Percentiles rank a stretch among this genome's conserved stretches.
These are phyloP conservation scores for Paracoccidioides brasiliensis DNA, from an alignment of 2,329 filamentous ascomycete genomes.

Conservation along the genomic window DNA sequence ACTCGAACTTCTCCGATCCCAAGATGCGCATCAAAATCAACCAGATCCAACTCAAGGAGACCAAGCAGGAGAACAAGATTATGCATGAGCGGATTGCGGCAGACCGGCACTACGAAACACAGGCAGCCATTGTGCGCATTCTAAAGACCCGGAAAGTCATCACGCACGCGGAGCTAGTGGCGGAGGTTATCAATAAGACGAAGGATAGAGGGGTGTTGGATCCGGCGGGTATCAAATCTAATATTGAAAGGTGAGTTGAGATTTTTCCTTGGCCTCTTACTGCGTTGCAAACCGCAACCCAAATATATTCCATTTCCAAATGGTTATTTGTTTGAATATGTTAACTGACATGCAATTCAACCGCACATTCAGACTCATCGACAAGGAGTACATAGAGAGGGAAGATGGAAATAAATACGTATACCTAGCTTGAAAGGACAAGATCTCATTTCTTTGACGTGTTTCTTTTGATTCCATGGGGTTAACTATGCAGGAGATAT, in stretches of 20 bases:
- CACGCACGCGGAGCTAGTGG: conserved; percentile 72
- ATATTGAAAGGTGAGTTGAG: conserved; percentile 72
- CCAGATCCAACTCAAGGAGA: conserved; percentile 94
- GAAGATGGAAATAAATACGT: conserved; percentile 56
- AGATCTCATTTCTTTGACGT: background rate
- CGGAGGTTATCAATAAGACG: conserved; percentile 85
- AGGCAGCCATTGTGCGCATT: conserved; percentile 90
- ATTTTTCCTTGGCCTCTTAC: background rate
- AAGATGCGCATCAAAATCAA: conserved; percentile 96
- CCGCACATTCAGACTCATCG: conserved; percentile 53
- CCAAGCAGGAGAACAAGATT: conserved; percentile 83
- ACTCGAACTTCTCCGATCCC: conserved; percentile 59
- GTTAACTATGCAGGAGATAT: background rate
- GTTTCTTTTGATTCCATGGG: background rate
- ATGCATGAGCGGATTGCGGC: conserved; percentile 82
- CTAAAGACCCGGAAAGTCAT: conserved; percentile 91
- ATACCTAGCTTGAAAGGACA: conserved; percentile 48
- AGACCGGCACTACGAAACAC: conserved; percentile 89
- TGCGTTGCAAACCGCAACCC: too few relatives aligned
- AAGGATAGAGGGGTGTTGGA: conserved; percentile 76
- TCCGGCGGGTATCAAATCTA: conserved; percentile 80
- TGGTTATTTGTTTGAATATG: background rate
- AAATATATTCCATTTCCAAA: background rate
- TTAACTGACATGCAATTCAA: conserved; percentile 17
- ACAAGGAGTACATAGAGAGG: conserved; percentile 85